Evolutionary conservation across 495 filamentous ascomycete genomes (phyloP).

Genomic region (Letharia lupina): DNA sequence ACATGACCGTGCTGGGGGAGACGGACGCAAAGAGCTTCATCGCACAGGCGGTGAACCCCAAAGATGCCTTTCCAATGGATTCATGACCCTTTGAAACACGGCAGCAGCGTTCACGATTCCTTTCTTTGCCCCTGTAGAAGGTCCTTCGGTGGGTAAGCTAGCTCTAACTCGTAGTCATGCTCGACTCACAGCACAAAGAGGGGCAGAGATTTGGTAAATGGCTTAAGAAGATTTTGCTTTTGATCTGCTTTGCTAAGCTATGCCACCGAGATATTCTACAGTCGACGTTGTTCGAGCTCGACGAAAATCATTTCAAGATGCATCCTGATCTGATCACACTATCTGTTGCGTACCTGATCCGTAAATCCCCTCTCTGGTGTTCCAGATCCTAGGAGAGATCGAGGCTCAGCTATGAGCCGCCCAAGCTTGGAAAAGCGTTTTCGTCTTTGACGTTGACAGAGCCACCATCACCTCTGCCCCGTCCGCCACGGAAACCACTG

Average conservation of each 20-base stretch:
- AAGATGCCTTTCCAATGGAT: too few relatives aligned
- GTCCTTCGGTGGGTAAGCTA: too few relatives aligned
- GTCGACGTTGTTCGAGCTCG: not conserved
- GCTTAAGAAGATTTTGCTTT: not conserved
- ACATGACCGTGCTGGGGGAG: too few relatives aligned
- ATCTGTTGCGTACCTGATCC: conserved; percentile 1
- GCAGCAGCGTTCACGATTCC: too few relatives aligned
- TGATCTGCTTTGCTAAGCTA: not conserved
- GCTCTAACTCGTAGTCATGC: too few relatives aligned
- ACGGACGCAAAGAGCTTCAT: too few relatives aligned
- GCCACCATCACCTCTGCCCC: conserved; percentile 32
- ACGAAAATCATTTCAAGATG: not conserved
- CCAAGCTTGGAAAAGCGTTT: conserved; percentile 67
- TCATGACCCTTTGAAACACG: too few relatives aligned
- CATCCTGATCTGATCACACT: not conserved
- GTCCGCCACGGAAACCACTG: conserved; percentile 33
- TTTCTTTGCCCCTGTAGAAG: too few relatives aligned
- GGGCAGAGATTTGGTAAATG: not conserved
- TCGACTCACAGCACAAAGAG: not conserved
- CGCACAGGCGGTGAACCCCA: too few relatives aligned
- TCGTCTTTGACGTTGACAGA: conserved; percentile 56
- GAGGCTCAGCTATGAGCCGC: conserved; percentile 29
- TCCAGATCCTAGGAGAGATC: not conserved
- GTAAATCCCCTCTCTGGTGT: not conserved
- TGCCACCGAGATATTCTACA: conserved; percentile 3